These are phyloP conservation scores for Oryza punctata DNA, from an alignment of 176 grass and related monocot species.

Conservation along the genomic window DNA sequence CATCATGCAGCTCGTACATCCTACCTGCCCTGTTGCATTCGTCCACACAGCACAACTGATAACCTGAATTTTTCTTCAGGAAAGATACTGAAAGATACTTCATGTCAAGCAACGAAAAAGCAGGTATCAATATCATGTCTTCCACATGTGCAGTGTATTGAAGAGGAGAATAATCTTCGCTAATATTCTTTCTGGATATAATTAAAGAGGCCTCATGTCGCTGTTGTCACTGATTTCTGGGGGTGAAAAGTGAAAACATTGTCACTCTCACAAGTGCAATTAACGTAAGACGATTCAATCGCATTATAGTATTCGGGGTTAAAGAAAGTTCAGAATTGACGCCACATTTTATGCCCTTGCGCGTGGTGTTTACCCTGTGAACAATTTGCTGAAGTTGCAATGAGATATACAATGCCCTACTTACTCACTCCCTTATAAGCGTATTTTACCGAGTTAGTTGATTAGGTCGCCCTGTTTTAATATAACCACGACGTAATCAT, in stretches of 20 bases:
- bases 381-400: not conserved
- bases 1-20: not conserved
- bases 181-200: not conserved
- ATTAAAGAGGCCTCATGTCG: not conserved
- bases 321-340: not conserved
- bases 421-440: not conserved
- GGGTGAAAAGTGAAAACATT: not conserved
- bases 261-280: not conserved
- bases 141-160: constrained; percentile 26
- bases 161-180: constrained; percentile 27
- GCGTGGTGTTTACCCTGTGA: not conserved
- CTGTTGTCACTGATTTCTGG: not conserved
- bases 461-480: not conserved
- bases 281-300: not conserved
- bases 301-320: not conserved
- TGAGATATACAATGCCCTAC: not conserved
- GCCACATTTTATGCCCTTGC: not conserved
- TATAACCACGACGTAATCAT: not conserved
- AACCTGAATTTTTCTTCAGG: not conserved
- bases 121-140: constrained; percentile 26
- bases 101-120: not conserved
- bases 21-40: not conserved
- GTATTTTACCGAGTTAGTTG: not conserved
- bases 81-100: constrained; percentile 8
- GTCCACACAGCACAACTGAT: not conserved